A percentile compares a stretch with the other conserved stretches of the same genome.
Evolutionary conservation across 371 early-diverging fungal genomes (phyloP).

Genomic region (Chytridium lagenaria): DNA sequence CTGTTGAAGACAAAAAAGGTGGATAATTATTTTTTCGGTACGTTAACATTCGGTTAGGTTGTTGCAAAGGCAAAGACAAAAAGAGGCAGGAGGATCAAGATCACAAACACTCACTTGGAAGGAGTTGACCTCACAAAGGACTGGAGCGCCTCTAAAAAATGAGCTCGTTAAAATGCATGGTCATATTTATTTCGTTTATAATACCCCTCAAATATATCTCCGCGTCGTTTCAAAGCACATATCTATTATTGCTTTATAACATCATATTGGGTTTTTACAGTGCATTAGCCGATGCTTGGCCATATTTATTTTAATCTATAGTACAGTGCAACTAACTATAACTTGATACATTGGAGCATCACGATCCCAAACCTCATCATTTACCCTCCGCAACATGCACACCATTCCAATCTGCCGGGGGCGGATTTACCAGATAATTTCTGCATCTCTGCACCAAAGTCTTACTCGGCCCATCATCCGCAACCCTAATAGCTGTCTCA

Average conservation of each 20-base stretch:
- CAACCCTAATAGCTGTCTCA: constrained; percentile 30
- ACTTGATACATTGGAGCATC: too few species aligned
- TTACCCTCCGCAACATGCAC: constrained; percentile 26
- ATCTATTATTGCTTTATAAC: too few species aligned
- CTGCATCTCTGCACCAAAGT: constrained; percentile 46
- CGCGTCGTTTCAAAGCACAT: too few species aligned
- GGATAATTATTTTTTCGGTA: neutral
- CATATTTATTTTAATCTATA: too few species aligned
- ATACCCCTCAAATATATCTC: too few species aligned
- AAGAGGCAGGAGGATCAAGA: constrained; percentile 78
- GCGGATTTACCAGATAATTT: constrained; percentile 43
- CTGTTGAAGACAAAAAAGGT: constrained; percentile 42
- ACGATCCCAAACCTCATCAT: too few species aligned
- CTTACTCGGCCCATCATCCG: constrained; percentile 52
- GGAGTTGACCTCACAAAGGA: constrained; percentile 82
- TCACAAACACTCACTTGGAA: constrained; percentile 86
- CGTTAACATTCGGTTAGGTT: constrained; percentile 1
- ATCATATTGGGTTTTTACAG: too few species aligned
- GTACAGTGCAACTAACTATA: too few species aligned
- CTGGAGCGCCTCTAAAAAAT: constrained; percentile 35
- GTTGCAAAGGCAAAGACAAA: constrained; percentile 66
- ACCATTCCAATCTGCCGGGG: constrained; percentile 45
- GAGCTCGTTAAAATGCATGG: too few species aligned
- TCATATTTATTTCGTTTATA: too few species aligned
- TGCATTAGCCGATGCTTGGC: too few species aligned